A percentile compares a stretch with the other conserved stretches of the same genome.
Evolutionary conservation across 2,329 filamentous ascomycete species (phyloP).

Genomic region (Massarina eburnea): DNA sequence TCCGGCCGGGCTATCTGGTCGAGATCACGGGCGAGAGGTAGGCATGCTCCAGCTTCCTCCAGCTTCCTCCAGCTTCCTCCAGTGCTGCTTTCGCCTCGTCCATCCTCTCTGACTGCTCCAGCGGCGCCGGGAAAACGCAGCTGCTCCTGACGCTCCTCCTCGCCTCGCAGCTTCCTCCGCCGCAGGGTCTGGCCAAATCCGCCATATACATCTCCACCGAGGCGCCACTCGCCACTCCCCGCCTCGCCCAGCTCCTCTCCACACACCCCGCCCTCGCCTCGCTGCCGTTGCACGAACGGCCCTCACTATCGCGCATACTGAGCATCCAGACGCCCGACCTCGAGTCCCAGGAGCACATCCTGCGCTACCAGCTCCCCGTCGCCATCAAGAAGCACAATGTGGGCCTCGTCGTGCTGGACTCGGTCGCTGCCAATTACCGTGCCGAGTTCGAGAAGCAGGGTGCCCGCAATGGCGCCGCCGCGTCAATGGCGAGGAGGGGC

Average conservation of each 20-base stretch:
- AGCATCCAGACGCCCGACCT: slow-evolving; percentile 85
- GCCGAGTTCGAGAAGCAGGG: slow-evolving; percentile 74
- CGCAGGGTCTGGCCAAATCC: slow-evolving; percentile 69
- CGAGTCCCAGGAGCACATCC: slow-evolving; percentile 92
- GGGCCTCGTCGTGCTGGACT: slow-evolving; percentile 85
- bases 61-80: slow-evolving; percentile 1
- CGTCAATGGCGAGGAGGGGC: slow-evolving; percentile 71
- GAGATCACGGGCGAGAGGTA: slow-evolving; percentile 89
- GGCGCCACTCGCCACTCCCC: slow-evolving; percentile 76
- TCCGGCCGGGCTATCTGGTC: slow-evolving; percentile 78
- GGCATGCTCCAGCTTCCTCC: not conserved
- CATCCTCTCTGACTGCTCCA: slow-evolving; percentile 36
- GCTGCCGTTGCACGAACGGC: slow-evolving; percentile 46
- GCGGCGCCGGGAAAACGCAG: slow-evolving; percentile 92
- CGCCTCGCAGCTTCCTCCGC: slow-evolving; percentile 76
- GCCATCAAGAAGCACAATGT: slow-evolving; percentile 74
- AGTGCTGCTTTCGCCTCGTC: not conserved
- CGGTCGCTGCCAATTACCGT: slow-evolving; percentile 92
- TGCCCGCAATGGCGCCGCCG: slow-evolving; percentile 38
- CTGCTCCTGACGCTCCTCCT: slow-evolving; percentile 84
- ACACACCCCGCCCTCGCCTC: slow-evolving; percentile 63
- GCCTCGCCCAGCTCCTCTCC: slow-evolving; percentile 76
- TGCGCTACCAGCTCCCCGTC: slow-evolving; percentile 88
- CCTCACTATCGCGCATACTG: slow-evolving; percentile 75
- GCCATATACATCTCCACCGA: slow-evolving; percentile 95